Base-by-base conservation (phyloP, 2,329 filamentous ascomycete genomes). In the Botrytis fragariae region DNA sequence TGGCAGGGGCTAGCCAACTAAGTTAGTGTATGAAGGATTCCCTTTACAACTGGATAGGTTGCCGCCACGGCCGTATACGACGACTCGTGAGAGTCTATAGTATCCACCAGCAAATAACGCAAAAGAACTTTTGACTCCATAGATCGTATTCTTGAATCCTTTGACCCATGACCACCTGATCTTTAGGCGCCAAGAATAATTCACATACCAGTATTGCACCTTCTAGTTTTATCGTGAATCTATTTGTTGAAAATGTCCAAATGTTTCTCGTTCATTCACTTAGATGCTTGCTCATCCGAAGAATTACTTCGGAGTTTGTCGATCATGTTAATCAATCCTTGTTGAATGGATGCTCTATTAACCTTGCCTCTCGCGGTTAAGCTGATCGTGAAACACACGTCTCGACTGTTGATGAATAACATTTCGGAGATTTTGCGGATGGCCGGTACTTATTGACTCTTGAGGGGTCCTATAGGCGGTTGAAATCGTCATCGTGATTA, bases 1-100 rank as follows among this genome's bases (percentile, higher is more conserved):
- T 72, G 70, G 70, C 70, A 72, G 70, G 62, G 70, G 51, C 29
- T 35, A 57, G 25, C 62, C 70, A 72, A 72, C 68, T n/a, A 57
- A 25, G 7, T 54, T 75, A 20, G 45, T 75, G n/a, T 2, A 5
- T 54, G 16, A 9, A 42, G 22, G 54, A 54, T 54, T 54, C 35
- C 54, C 16, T 25, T 54, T 39, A 9, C 32, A 37, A 67, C 22
- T 67, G 64, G 32, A 20, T 22, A 39, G 45, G 32, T 68, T 68
- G n/a, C 64, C 45, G 64, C 45, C 64, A 54, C 45, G 14, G 32
- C 39, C 45, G 45, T 25, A 67, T 67, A 39, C 45, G 32, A 39
- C 45, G 45, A n/a, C 12, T 35, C 29, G 25, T 51, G 44, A 67
- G 29, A n/a, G 35, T 51, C 44, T 44, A 48, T 35, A 48, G 4